Base-by-base conservation (phyloP, 257 asterid species). In the Solanum lycopersicoides region DNA sequence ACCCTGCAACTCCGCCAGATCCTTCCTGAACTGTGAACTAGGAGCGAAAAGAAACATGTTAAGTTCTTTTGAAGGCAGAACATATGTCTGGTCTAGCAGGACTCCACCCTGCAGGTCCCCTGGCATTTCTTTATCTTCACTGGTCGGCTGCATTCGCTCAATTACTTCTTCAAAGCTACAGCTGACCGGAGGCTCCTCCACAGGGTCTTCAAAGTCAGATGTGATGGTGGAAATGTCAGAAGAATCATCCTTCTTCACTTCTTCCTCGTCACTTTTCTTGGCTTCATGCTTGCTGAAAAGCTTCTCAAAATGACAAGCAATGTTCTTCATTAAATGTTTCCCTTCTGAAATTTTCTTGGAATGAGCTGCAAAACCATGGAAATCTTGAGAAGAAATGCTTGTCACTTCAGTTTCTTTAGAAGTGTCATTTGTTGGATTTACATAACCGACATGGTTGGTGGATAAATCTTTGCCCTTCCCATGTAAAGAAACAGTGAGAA, bases 81-180 rank as follows among this genome's bases (percentile, higher is more conserved):
- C 89, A 53, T 92, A 96, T 23, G 90, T 92, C 73, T 95, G 94
- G 90, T 96, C 96, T 6, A 96, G 83, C 88, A 96, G 94, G 89
- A 94, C 82, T 32, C 99, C 99, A 6, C 98, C 98, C 8, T 65
- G 93, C 5, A 95, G 93, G 90, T 93, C 89, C 66, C 91, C 95
- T 1, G 98, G 98, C 87, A 87, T 90, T 79, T 90, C 93, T 44
- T 16, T 47, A 44, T 91, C 91, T 65, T 89, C 95, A 9, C 84
- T 91, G 44, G 42, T 90, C 12, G 94, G 91, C 85, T 92, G 92
- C 90, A 92, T 60, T 59, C 47, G 91, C 56, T 93, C 92, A 6
- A 95, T 87, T 21, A 76, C 86, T 88, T 93, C 98, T 79, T 91
- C 88, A 71, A 96, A 95, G 88, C 88, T 93, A 80, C 88, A 84